Percentiles rank a stretch among this genome's conserved stretches.
Conservation (phyloP, 768 basidiomycete species). For the Paxillus rubicundulus region DNA sequence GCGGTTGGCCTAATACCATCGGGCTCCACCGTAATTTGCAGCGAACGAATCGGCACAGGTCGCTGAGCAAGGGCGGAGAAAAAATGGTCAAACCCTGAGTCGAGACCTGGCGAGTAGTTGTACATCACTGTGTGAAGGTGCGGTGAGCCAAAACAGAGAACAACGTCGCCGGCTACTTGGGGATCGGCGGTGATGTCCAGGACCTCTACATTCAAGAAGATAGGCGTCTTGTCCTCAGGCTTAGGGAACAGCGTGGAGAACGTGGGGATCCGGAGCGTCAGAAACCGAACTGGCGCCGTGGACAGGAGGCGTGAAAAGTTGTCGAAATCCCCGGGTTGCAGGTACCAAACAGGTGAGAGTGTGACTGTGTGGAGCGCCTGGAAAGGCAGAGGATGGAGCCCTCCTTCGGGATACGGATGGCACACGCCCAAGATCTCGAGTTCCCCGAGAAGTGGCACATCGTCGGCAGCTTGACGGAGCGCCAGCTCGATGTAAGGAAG, state of each 20-base stretch:
- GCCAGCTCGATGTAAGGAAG: slow-evolving; percentile 4
- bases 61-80: slow-evolving; percentile 6
- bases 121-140: slow-evolving; percentile 7
- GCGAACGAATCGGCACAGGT: background rate
- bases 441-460: slow-evolving; percentile 12
- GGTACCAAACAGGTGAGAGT: background rate
- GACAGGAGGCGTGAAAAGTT: slow-evolving; percentile 7
- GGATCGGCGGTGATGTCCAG: slow-evolving; percentile 8
- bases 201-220: slow-evolving; percentile 2
- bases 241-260: too few relatives aligned
- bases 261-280: slow-evolving; percentile 1
- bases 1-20: slow-evolving; percentile 1
- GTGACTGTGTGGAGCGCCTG: slow-evolving; percentile 9
- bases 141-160: slow-evolving; percentile 8
- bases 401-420: background rate
- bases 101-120: too few relatives aligned
- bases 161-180: slow-evolving; percentile 4
- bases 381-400: slow-evolving; percentile 2
- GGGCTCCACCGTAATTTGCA: slow-evolving; percentile 7
- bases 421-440: slow-evolving; percentile 6
- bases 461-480: slow-evolving; percentile 13
- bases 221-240: background rate
- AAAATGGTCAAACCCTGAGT: background rate
- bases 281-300: slow-evolving; percentile 2
- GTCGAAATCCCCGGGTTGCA: slow-evolving; percentile 7